Base-by-base conservation (phyloP, 2,329 filamentous ascomycete genomes). In the Aureobasidium zeae region DNA sequence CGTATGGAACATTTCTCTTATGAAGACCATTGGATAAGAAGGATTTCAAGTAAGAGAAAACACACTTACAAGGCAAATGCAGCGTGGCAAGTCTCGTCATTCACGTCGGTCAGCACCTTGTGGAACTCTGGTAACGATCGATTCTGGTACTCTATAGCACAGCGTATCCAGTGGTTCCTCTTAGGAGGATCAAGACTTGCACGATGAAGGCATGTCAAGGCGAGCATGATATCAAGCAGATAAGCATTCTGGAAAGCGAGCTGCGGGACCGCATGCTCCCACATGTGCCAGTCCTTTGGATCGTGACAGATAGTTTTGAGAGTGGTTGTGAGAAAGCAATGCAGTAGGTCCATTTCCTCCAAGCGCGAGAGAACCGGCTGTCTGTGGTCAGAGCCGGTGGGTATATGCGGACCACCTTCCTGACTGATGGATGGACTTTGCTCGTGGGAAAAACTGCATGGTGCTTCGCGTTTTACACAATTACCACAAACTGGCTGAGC, bases 281-380 rank as follows among this genome's bases (percentile, higher is more conserved):
- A 44, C 31, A 35, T 22, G 7, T 44, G 17, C 31, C 30, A 35
- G 20, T 44, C 39, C 12, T 44, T 44, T 10, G 39, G 39, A 29
- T 44, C 39, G 8, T 34, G 31, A n/a, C 16, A 22, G 19, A 35
- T 7, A 6, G 31, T 44, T 19, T 44, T 35, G 25, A 29, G 21
- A 17, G 31, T 44, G 13, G 21, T 29, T 5, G 39, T 44, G 5
- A 7, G 28, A 15, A 28, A 44, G 17, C 26, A 35, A 19, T 44
- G 39, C 5, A 44, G 16, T 19, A 44, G 12, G 8, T 44, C 39
- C 30, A 44, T 28, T 12, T 44, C 39, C 17, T 44, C 26, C 8
- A 19, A 16, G 3, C 39, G 39, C 4, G 39, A 44, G 5, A 34
- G 24, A 4, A 44, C 20, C 8, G 12, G 19, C n/a, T 44, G 39